Conservation (phyloP, 352 stramenopile genomes). For the Pythium grandisporangium region DNA sequence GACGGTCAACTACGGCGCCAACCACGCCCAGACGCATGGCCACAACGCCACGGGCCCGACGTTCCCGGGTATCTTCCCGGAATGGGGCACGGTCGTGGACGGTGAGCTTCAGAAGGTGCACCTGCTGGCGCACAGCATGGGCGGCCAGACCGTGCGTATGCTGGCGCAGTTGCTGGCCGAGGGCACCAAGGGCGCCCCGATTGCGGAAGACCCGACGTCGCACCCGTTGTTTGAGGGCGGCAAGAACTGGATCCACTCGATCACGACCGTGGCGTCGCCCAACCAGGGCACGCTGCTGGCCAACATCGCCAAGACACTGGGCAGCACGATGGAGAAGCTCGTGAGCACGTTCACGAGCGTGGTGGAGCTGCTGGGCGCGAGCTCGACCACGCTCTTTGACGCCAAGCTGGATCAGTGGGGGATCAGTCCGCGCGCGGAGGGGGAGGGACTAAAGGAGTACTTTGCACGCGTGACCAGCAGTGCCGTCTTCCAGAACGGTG, state of each 20-base stretch:
- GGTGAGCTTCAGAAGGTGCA: conserved; percentile 31
- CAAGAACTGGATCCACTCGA: conserved; percentile 29
- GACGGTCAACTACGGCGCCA: conserved; percentile 26
- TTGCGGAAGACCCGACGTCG: conserved; percentile 10
- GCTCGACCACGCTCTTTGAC: conserved; percentile 10
- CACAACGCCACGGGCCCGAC: conserved; percentile 19
- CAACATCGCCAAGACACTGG: conserved; percentile 9
- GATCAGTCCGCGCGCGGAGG: conserved; percentile 1
- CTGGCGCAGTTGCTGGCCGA: conserved; percentile 26
- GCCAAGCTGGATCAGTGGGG: conserved; percentile 25
- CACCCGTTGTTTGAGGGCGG: conserved; percentile 17
- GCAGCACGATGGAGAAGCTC: conserved; percentile 11
- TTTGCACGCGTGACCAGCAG: conserved; percentile 15
- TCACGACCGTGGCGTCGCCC: conserved; percentile 15
- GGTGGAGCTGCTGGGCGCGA: conserved; percentile 8
- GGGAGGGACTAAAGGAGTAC: conserved; percentile 17
- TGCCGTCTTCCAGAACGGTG: conserved; percentile 5
- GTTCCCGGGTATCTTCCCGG: conserved; percentile 22
- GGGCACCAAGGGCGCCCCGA: conserved; percentile 15
- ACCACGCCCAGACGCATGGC: conserved; percentile 17
- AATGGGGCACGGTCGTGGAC: conserved; percentile 26
- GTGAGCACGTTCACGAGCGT: conserved; percentile 3
- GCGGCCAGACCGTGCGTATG: conserved; percentile 29
- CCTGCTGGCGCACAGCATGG: conserved; percentile 31
- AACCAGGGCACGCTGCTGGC: conserved; percentile 19